phyloP scores from a whole-genome alignment of 2,329 filamentous ascomycete genomes.

The Trichoderma koningiopsis region DNA sequence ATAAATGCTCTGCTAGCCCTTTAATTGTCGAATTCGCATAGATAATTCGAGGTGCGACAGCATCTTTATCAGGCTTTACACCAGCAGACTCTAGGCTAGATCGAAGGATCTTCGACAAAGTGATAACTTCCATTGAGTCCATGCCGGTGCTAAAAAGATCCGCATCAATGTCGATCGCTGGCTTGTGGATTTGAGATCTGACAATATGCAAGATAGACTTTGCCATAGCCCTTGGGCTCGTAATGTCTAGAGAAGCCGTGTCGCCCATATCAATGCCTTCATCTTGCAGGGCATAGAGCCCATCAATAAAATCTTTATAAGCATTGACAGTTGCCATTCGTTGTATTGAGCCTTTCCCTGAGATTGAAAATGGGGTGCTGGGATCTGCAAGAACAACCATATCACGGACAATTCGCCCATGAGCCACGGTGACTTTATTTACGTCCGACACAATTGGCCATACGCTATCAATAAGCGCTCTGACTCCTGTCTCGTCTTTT shows the following conservation, averaged over 20 bases:
- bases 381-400: constrained; percentile 45
- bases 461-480: constrained; percentile 44
- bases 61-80: constrained; percentile 18
- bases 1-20: constrained; percentile 31
- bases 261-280: constrained; percentile 33
- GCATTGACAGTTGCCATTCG: constrained; percentile 42
- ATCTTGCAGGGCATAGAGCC: constrained; percentile 41
- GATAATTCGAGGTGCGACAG: constrained; percentile 32
- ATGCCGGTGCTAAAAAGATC: constrained; percentile 45
- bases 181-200: constrained; percentile 26
- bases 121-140: constrained; percentile 45
- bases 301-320: constrained; percentile 48
- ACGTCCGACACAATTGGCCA: constrained; percentile 48
- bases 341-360: constrained; percentile 51
- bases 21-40: constrained; percentile 37
- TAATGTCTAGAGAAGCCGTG: constrained; percentile 29
- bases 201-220: constrained; percentile 32
- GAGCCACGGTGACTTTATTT: constrained; percentile 48
- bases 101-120: constrained; percentile 28
- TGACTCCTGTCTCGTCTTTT: constrained; percentile 28
- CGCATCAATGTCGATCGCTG: constrained; percentile 31
- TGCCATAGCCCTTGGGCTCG: constrained; percentile 31
- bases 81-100: constrained; percentile 30
- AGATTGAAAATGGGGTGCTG: constrained; percentile 46
- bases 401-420: constrained; percentile 48